Conservation (phyloP, 139 green algal species). For the Deuterostichococcus epilithicus region DNA sequence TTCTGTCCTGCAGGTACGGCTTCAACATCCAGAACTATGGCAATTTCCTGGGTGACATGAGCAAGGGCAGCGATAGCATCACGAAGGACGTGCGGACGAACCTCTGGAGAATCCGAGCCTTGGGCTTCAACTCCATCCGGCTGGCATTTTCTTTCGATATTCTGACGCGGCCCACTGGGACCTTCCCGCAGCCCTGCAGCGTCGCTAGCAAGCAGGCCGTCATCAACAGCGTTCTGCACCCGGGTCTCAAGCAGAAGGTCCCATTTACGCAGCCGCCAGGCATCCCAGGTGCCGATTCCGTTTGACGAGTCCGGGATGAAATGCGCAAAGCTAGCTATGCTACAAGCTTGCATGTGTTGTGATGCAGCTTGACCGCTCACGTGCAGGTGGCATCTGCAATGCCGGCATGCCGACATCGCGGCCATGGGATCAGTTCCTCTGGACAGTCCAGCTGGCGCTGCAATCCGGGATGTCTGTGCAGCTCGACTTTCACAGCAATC, state of each 20-base stretch:
- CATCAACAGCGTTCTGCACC: neutral
- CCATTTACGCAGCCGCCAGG: too few relatives aligned
- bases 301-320: too few relatives aligned
- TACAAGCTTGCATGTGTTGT: too few relatives aligned
- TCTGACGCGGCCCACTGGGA: neutral
- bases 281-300: neutral
- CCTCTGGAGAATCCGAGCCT: neutral
- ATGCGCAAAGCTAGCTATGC: too few relatives aligned
- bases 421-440: neutral
- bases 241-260: neutral
- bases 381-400: neutral
- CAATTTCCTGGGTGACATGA: constrained; percentile 15
- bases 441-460: neutral
- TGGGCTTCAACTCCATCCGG: constrained; percentile 9
- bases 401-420: neutral
- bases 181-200: neutral
- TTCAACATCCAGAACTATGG: neutral
- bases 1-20: too few relatives aligned
- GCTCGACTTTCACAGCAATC: neutral
- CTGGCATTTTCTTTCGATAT: constrained; percentile 4
- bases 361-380: too few relatives aligned
- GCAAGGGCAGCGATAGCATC: neutral
- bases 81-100: neutral
- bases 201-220: neutral
- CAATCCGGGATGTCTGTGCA: neutral